Conservation (phyloP, 306 rosid genomes). For the Carpinus fangiana region DNA sequence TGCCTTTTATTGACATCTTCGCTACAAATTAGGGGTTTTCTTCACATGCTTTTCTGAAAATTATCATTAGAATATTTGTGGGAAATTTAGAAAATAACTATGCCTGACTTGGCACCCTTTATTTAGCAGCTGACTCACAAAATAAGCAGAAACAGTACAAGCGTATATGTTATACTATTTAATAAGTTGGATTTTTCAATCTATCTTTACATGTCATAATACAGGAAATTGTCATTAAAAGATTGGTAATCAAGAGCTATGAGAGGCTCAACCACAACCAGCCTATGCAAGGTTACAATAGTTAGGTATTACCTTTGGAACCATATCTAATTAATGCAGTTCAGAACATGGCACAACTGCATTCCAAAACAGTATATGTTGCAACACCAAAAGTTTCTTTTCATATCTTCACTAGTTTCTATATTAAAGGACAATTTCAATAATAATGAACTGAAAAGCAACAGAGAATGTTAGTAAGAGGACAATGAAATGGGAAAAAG, state of each 20-base stretch:
- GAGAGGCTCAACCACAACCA: not conserved
- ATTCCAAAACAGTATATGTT: not conserved
- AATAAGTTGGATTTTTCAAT: not conserved
- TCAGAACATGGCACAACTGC: not conserved
- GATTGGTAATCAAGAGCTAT: not conserved
- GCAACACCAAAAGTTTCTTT: not conserved
- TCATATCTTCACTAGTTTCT: not conserved
- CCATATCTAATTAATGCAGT: not conserved
- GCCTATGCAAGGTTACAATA: not conserved
- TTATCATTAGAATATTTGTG: not conserved
- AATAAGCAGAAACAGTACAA: not conserved
- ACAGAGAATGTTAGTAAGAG: conserved; percentile 1
- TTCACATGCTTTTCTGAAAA: not conserved
- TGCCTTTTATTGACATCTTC: not conserved
- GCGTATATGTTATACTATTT: not conserved
- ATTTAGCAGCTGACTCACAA: not conserved
- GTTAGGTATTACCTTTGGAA: not conserved
- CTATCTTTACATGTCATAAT: not conserved
- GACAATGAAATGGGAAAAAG: not conserved
- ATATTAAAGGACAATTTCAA: not conserved
- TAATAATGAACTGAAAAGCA: not conserved
- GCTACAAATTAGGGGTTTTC: not conserved
- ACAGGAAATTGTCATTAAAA: not conserved
- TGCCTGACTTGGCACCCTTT: not conserved
- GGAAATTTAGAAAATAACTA: not conserved